Evolutionary conservation across 169 alveolate genomes (phyloP), one percentile per base, ranked within the genome.

Genomic region (Plasmodium inui): DNA sequence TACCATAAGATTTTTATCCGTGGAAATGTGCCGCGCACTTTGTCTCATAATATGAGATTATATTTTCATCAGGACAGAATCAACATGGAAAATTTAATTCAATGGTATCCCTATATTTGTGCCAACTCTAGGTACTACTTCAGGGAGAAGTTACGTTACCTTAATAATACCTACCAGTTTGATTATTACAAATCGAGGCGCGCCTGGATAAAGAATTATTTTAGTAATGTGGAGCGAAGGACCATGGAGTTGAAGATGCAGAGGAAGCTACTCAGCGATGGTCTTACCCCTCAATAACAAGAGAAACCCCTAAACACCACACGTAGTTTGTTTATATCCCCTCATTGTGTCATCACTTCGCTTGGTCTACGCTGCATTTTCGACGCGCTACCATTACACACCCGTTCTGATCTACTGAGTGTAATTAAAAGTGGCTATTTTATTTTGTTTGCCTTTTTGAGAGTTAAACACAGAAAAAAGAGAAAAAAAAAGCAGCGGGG

Each of bases 101-200:
- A 95, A 50, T 96, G 98, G 98, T 96, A 95, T 89, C 98, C 98
- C 10, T 96, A 96, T 81, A 96, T 96, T 67, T 95, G 97, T 22
- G 96, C 97, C 14, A 95, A 94, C 79, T 81, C 97, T 0, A 82
- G 98, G 73, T 96, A 94, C 74, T 92, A 92, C 46, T 96, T 81
- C 30, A 82, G 98, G 37, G 95, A 94, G 90, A 96, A 94, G 84
- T 80, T 81, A 39, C 61, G 83, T 30, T 41, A 53, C 30, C 44
- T 76, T 50, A 39, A 44, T 74, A 71, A 73, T 19, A 79, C 37
- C 8, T 74, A 79, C 57, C 94, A 88, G 46, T 70, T 92, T 76
- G 53, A 86, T 76, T 86, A 86, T n/a, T 86, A 74, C 55, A 86
- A 86, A 57, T 86, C 93, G 3, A 74, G 93, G 30, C 37, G 53